These are phyloP conservation scores for Hypoxylon sp. DNA, from an alignment of 2,329 filamentous ascomycete species.

Conservation along the genomic window DNA sequence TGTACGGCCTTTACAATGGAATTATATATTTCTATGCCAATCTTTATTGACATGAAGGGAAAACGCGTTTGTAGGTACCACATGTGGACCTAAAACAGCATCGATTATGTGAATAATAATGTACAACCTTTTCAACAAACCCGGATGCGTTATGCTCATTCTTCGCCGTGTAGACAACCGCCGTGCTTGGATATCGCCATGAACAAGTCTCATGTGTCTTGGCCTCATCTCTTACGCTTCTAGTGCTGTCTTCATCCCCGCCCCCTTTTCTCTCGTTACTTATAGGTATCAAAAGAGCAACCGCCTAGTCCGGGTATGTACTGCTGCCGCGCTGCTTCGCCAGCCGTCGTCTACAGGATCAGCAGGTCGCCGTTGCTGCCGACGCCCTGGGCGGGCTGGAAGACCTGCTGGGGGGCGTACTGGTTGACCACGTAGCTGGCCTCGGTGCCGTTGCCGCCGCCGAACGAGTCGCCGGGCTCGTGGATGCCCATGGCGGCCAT, in stretches of 20 bases:
- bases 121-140: constrained; percentile 12
- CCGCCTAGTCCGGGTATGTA: background rate
- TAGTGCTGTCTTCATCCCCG: background rate
- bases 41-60: background rate
- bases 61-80: background rate
- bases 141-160: background rate
- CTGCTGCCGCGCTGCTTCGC: too few relatives aligned
- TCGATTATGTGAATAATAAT: constrained; percentile 2
- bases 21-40: background rate
- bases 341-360: constrained; percentile 59
- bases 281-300: background rate
- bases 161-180: constrained; percentile 8
- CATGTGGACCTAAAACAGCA: background rate
- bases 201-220: constrained; percentile 10
- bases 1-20: constrained; percentile 14
- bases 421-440: constrained; percentile 80
- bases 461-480: constrained; percentile 70
- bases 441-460: constrained; percentile 64
- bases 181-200: constrained; percentile 6
- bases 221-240: background rate
- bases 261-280: background rate
- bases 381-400: constrained; percentile 71
- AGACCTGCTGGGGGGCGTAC: constrained; percentile 77
- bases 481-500: constrained; percentile 76
- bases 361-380: constrained; percentile 76